Base-by-base conservation (phyloP, 2,329 filamentous ascomycete species). In the Calonectria hongkongensis region DNA sequence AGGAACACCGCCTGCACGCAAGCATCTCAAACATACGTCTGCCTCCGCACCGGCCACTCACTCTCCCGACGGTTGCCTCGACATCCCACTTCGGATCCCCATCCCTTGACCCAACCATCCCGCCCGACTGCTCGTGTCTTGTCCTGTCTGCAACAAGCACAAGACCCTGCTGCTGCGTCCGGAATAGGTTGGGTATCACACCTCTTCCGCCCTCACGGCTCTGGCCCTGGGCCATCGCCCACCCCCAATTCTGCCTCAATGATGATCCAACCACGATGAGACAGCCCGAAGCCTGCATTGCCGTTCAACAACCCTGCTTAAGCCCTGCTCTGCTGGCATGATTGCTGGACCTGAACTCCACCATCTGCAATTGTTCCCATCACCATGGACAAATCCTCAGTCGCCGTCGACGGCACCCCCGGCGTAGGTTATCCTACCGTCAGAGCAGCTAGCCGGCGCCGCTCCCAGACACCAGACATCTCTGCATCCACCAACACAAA, bases 231-330 rank as follows among this genome's bases (percentile, higher is more conserved):
- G 73, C 70, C 74, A 33, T 70, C 58, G 75, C 72, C 75, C 75
- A 75, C 73, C 70, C 71, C 71, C 69, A 68, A 58, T 71, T 74
- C 68, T 76, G 75, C 77, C 73, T 80, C 78, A 73, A 82, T 82
- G 81, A 81, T 79, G 75, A 80, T 73, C 79, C 80, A 81, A 81
- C 80, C 80, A 84, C 81, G 66, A 85, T 85, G 83, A 84, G 76
- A 79, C 71, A 75, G 75, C 72, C 73, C 73, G 77, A 77, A 74
- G 78, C 72, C 74, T 74, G 65, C 77, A 76, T 78, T 75, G 72
- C 73, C 78, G 79, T 75, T 76, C 74, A 78, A 76, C 76, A 76
- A 78, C 78, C 77, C 73, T 79, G 79, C 76, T n/a, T 76, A 78
- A 82, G 78, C 74, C 78, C 75, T 75, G 78, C 77, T 76, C 75